Evolutionary conservation across 441 rosid species (phyloP), one percentile per base, ranked within the genome.

Genomic region (Syzygium syzygioides): DNA sequence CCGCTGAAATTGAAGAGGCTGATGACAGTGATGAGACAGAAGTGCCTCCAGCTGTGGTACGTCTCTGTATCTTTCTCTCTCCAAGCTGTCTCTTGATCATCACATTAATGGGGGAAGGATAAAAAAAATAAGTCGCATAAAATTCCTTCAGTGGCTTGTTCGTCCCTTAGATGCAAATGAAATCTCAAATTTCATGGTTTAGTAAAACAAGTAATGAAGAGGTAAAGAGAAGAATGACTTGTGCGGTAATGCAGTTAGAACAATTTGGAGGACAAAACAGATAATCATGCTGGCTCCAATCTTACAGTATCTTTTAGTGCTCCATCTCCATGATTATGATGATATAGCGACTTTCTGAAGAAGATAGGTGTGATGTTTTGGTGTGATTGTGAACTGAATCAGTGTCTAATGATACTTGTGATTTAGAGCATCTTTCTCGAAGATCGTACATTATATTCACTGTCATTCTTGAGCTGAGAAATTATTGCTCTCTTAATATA

Each of bases 1-100:
- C 98, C 87, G 98, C 99, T 90, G 95, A 96, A 88, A 95, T 96
- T 89, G 97, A 95, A 87, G 96, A 94, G 34, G 92, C 87, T 52
- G 96, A 92, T 52, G 89, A n/a, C 15, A 91, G 87, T 34, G 94
- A 96, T 86, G 97, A 94, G 52, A 85, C 93, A 79, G 97, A 95
- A 88, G 96, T 96, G n/a, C 97, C 95, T 62, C 54, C 95, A 88
- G 96, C 90, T 88, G 89, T 97, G 99, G 99, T 96, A 92, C 41
- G 99, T 93, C 92, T 90, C 87, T 89, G 25, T 55, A 50, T 84
- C 87, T 87, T 86, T 88, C 54, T 86, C 57, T 85, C 17, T 55
- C 19, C 50, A 54, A 55, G 66, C 89, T 57, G 34, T 32, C 84
- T 54, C 71, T 54, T 85, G 85, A 53, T 85, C n/a, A 26, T 23